A percentile compares a stretch with the other conserved stretches of the same genome.
Evolutionary conservation across 2,329 filamentous ascomycete genomes (phyloP).

Genomic region (Colletotrichum paranaense): DNA sequence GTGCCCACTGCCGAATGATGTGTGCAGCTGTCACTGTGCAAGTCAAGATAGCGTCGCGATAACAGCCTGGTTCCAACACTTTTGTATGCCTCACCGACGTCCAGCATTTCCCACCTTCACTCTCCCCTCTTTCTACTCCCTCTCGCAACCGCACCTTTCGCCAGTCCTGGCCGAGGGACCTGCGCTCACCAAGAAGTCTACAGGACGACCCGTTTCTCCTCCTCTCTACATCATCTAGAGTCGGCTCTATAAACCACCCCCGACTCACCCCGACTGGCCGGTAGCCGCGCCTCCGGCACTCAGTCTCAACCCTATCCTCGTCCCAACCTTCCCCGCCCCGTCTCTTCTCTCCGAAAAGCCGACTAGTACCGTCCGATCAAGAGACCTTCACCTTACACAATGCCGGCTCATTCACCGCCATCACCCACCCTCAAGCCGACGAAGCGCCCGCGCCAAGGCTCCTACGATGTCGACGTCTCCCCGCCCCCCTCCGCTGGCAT

Average conservation of each 20-base stretch:
- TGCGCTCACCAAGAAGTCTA: background rate
- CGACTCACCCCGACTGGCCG: background rate
- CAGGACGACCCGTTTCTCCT: background rate
- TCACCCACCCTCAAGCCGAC: slow-evolving; percentile 62
- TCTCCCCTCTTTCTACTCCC: background rate
- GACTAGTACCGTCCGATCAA: background rate
- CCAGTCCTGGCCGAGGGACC: background rate
- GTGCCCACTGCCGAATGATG: slow-evolving; percentile 26
- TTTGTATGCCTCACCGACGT: slow-evolving; percentile 25
- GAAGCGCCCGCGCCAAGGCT: slow-evolving; percentile 68
- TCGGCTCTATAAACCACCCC: background rate
- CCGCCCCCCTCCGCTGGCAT: slow-evolving; percentile 47
- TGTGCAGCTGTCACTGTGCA: slow-evolving; percentile 29
- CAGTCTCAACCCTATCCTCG: background rate
- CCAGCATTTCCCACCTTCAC: slow-evolving; percentile 3
- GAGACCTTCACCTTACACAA: slow-evolving; percentile 39
- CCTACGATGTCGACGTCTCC: slow-evolving; percentile 58
- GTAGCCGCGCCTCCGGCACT: background rate
- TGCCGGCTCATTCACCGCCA: slow-evolving; percentile 61
- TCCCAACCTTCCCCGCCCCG: background rate
- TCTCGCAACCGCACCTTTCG: background rate
- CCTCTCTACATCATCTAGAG: slow-evolving; percentile 9
- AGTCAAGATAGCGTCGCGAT: slow-evolving; percentile 33
- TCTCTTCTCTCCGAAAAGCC: background rate
- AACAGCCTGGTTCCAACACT: slow-evolving; percentile 15